Evolutionary conservation across 1,284 basidiomycete species (phyloP), one percentile per base, ranked within the genome.

Genomic region (Pyrrhoderma lamaoense): DNA sequence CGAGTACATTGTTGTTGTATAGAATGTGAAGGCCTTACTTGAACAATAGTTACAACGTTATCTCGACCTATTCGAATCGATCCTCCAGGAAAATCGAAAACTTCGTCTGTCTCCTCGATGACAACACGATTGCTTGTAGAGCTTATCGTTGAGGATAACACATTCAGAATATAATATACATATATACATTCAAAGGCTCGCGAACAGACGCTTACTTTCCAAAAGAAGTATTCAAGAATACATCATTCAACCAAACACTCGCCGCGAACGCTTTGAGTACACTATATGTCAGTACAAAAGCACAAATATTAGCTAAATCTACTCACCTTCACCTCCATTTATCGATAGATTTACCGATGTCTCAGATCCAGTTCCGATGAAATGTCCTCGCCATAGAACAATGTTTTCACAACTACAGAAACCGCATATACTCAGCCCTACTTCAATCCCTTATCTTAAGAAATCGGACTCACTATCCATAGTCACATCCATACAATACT

Each of bases 371-470:
- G 74, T 79, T 0, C 75, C 76, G 13, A 66, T 71, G 64, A 92
- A 92, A 62, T 87, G 82, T 1, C 89, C 89, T 43, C 87, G 75
- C 86, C 86, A 92, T 8, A 92, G 67, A 21, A 89, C 81, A 8
- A 74, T 70, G 57, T 87, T 87, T 64, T 89, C 86, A 56, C 87
- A 88, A 65, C 87, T 87, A 53, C 8, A 34, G 16, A 25, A 8
- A 45, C 34, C 23, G 25, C 4, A 19, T 16, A 5, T 5, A 11
- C n/a, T 3, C 2, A 2, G 23, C 7, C 8, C 11, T 2, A 8
- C 36, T 16, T n/a, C 11, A 38, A 19, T 36, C 16, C 11, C 3
- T 3, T 23, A 13, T 25, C 19, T 45, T 27, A 31, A 18, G 16
- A n/a, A n/a, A n/a, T 37, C 40, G 9, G n/a, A 72, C 82, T 64